Evolutionary conservation across 495 filamentous ascomycete species (phyloP).

Genomic region (Neurospora sublineolata): DNA sequence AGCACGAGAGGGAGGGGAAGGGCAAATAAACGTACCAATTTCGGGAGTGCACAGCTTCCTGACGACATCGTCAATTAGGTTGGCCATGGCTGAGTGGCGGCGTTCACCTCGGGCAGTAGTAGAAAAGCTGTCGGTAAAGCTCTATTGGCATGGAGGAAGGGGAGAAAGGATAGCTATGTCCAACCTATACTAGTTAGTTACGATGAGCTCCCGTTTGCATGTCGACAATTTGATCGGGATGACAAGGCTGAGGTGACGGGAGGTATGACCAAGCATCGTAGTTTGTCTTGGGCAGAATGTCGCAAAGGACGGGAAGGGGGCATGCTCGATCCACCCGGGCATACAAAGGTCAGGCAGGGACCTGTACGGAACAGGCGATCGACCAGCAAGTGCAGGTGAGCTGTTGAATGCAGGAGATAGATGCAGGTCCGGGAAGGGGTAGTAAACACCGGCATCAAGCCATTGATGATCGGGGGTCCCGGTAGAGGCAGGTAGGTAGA

Average conservation of each 20-base stretch:
- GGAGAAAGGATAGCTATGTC: neutral
- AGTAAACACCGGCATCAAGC: neutral
- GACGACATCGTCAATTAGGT: constrained; percentile 41
- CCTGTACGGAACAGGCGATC: neutral
- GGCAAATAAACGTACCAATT: constrained; percentile 28
- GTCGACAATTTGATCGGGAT: neutral
- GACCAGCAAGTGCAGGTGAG: neutral
- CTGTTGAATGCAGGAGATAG: neutral
- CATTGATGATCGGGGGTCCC: neutral
- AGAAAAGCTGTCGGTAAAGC: neutral
- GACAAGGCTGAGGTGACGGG: neutral
- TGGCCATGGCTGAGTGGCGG: constrained; percentile 36
- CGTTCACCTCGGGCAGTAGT: constrained; percentile 13
- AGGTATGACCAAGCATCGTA: neutral
- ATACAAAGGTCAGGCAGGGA: neutral
- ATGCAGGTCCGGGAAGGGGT: neutral
- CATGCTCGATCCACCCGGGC: neutral
- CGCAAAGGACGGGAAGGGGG: neutral
- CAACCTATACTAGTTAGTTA: neutral
- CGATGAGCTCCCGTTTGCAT: neutral
- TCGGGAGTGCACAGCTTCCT: constrained; percentile 41
- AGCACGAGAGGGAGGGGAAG: neutral
- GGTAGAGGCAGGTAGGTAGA: neutral
- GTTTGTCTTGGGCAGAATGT: neutral
- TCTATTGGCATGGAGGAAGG: neutral